These are phyloP conservation scores for Evernia prunastri DNA, from an alignment of 495 filamentous ascomycete species.

Conservation along the genomic window DNA sequence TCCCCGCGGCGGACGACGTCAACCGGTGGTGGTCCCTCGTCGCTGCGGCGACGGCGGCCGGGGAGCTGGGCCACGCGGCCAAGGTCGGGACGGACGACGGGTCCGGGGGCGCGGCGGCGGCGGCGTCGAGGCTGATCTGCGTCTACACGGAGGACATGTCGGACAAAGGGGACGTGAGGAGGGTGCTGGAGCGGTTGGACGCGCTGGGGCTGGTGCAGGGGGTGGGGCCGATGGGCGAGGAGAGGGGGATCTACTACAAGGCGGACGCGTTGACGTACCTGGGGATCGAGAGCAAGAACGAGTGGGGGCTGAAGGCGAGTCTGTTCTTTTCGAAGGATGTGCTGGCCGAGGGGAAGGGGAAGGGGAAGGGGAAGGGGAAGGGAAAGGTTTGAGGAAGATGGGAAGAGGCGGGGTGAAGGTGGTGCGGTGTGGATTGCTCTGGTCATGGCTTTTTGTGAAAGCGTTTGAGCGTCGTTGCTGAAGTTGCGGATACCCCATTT, in stretches of 20 bases:
- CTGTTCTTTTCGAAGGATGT: constrained; percentile 42
- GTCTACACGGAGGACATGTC: constrained; percentile 71
- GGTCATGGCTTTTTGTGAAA: background rate
- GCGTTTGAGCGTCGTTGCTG: background rate
- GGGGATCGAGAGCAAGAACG: constrained; percentile 58
- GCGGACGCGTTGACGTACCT: constrained; percentile 72
- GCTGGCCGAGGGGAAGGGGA: constrained; percentile 22
- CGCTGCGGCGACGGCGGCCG: constrained; percentile 53
- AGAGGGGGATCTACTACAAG: constrained; percentile 68
- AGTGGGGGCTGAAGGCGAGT: constrained; percentile 58
- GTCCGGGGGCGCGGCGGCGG: constrained; percentile 25
- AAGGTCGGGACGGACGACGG: constrained; percentile 60
- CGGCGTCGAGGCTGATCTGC: constrained; percentile 51
- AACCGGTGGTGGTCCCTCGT: constrained; percentile 58
- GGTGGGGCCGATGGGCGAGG: constrained; percentile 21
- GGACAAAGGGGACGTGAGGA: constrained; percentile 59
- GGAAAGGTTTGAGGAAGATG: background rate
- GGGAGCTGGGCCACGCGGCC: constrained; percentile 58
- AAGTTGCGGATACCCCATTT: background rate
- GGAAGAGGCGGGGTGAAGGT: constrained; percentile 1
- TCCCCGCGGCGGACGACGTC: constrained; percentile 49
- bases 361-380: constrained; percentile 3
- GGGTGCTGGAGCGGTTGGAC: constrained; percentile 55
- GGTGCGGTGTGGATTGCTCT: background rate
- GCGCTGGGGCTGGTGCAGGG: constrained; percentile 51